Evolutionary conservation across 2,329 filamentous ascomycete species (phyloP).

Genomic region (Penicillium sp.): DNA sequence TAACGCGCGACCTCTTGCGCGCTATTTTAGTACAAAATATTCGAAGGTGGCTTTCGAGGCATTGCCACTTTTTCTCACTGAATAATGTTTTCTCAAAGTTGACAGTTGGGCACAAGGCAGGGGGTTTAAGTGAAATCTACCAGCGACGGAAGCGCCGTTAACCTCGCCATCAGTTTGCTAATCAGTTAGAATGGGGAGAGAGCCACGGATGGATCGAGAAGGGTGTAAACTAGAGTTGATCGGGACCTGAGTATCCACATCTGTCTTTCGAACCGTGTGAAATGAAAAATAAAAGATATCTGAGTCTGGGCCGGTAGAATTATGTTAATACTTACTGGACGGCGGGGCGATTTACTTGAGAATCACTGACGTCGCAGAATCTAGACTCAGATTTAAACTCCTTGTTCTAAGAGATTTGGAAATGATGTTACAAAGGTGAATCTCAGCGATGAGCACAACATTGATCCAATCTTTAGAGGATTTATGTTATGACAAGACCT

Average conservation of each 20-base stretch:
- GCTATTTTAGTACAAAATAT: neutral
- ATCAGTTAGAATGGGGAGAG: neutral
- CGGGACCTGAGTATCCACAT: neutral
- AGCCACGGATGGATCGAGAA: neutral
- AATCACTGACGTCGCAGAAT: neutral
- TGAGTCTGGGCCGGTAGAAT: neutral
- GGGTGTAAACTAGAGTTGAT: too few species aligned
- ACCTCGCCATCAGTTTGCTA: neutral
- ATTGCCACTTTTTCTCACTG: neutral
- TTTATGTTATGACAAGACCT: too few species aligned
- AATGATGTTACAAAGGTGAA: neutral
- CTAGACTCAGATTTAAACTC: neutral
- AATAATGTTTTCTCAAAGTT: too few species aligned
- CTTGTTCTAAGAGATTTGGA: neutral
- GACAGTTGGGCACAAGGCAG: neutral
- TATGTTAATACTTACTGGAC: neutral
- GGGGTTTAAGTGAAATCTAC: neutral
- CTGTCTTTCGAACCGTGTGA: neutral
- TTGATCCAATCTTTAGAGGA: neutral
- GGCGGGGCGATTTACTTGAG: neutral
- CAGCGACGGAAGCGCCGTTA: neutral
- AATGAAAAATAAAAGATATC: neutral
- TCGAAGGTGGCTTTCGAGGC: neutral
- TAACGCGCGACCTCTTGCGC: neutral
- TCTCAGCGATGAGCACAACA: neutral